Conservation (phyloP, 352 stramenopile genomes). For the Bremia lactucae region DNA sequence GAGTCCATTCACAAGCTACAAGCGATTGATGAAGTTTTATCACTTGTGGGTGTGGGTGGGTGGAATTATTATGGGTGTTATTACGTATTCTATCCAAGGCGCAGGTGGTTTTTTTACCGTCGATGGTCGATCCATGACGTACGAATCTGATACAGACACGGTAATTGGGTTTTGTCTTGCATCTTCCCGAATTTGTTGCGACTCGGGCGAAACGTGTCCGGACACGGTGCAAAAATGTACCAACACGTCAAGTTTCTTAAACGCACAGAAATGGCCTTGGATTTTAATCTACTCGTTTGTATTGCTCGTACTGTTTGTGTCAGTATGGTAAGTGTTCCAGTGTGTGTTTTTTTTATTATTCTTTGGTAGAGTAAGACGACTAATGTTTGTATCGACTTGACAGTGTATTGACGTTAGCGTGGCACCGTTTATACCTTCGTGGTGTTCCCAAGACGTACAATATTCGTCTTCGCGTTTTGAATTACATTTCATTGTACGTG, state of each 20-base stretch:
- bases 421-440: constrained; percentile 73
- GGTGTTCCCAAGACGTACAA: constrained; percentile 85
- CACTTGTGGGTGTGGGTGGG: constrained; percentile 78
- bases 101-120: constrained; percentile 81
- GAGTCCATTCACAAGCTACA: constrained; percentile 86
- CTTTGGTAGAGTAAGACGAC: not conserved
- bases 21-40: constrained; percentile 84
- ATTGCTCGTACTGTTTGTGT: constrained; percentile 75
- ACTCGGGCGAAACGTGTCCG: constrained; percentile 31
- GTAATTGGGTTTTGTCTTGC: constrained; percentile 78
- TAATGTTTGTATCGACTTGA: not conserved
- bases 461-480: constrained; percentile 80
- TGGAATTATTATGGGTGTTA: constrained; percentile 69
- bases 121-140: constrained; percentile 75
- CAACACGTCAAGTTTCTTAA: constrained; percentile 52
- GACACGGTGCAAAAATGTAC: constrained; percentile 31
- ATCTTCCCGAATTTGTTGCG: constrained; percentile 73
- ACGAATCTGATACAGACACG: constrained; percentile 42
- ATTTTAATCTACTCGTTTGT: constrained; percentile 84
- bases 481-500: constrained; percentile 82
- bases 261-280: constrained; percentile 79
- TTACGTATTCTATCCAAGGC: constrained; percentile 53
- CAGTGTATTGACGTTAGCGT: constrained; percentile 72
- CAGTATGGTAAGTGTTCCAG: constrained; percentile 39
- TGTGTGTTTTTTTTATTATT: not conserved